Evolutionary conservation across 768 basidiomycete genomes (phyloP), one percentile per base, ranked within the genome.

Genomic region (Leccinum truebloodii): DNA sequence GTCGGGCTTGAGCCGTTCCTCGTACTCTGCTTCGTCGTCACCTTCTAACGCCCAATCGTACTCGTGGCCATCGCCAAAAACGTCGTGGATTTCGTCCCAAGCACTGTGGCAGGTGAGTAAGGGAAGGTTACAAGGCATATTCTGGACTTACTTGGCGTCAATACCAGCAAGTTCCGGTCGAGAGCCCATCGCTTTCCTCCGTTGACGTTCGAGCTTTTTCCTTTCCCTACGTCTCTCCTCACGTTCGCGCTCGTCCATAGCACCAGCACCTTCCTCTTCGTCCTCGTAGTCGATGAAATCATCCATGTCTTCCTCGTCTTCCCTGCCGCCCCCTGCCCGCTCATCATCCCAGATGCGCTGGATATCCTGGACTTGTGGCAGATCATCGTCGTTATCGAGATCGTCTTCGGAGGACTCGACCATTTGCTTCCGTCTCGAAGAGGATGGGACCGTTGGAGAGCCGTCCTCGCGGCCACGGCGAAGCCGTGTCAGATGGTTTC

Each of bases 41-140:
- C 88, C 93, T 51, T 80, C 88, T 50, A 99, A 74, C 13, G 95
- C 95, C 90, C 93, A 95, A 66, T 94, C 94, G 72, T 96, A 99
- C 65, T 98, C 26, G 26, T 26, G 26, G 26, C 26, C 26, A 26
- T 26, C 26, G 35, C 97, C 97, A 65, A 99, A 99, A 1, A 98
- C 93, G 60, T 94, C 95, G 62, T 91, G 89, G 28, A 98, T 90
- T 76, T 98, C 97, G 52, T 92, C 89, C 94, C 94, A 97, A 28
- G 94, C 89, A 68, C 94, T 96, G 65, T 3, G 63, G 59, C 6
- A 49, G n/a, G 35, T 65, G 59, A 65, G 69, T 61, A 58, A 60
- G 34, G 50, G 55, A 55, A n/a, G 46, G 48, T 20, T 22, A 39
- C 7, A 50, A 60, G 32, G 18, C 51, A 18, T 14, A 57, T 41